Evolutionary conservation across 495 filamentous ascomycete genomes (phyloP), one percentile per base, ranked within the genome.

Genomic region (Annulohypoxylon bovei): DNA sequence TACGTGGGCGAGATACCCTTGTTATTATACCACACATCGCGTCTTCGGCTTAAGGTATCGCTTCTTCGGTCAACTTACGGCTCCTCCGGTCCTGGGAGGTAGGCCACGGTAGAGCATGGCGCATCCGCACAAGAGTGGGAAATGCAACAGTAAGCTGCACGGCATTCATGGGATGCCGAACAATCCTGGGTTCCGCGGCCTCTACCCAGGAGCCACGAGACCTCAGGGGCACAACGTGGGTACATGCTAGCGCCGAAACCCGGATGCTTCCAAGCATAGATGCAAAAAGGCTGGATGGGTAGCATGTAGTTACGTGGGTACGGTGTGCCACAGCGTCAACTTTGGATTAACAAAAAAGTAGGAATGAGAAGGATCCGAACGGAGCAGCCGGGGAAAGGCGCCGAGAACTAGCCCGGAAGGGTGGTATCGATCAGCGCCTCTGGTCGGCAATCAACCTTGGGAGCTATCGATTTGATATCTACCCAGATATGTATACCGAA

Each of bases 11-110:
- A 46, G 14, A 3, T n/a, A 1, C 27, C 8, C 6, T n/a, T 35
- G 11, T 50, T 62, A 40, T 56, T 62, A 55, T 62, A 32, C 6
- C 49, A n/a, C 14, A 16, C 49, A 53, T 59, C 63, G 63, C 63
- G 63, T 23, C 54, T 59, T 67, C 63, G 63, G 63, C 63, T 50
- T 53, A 60, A 35, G n/a, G 8, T 37, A 33, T 65, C 53, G 62
- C 62, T 37, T 22, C 42, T 65, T 49, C 30, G 62, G 42, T 25
- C 6, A 20, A 62, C 20, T 11, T 12, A 49, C 28, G 18, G 42
- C 20, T 14, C 32, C 39, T 44, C 50, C 62, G 62, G 3, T 56
- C 20, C 18, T 33, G 18, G 9, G 35, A 4, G 14, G 25, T 28
- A 52, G 23, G 25, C 23, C 25, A 16, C 16, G 12, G 11, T 16